Evolutionary conservation across 345 rosid genomes (phyloP), one percentile per base, ranked within the genome.

Genomic region (Euphorbia pulcherrima): DNA sequence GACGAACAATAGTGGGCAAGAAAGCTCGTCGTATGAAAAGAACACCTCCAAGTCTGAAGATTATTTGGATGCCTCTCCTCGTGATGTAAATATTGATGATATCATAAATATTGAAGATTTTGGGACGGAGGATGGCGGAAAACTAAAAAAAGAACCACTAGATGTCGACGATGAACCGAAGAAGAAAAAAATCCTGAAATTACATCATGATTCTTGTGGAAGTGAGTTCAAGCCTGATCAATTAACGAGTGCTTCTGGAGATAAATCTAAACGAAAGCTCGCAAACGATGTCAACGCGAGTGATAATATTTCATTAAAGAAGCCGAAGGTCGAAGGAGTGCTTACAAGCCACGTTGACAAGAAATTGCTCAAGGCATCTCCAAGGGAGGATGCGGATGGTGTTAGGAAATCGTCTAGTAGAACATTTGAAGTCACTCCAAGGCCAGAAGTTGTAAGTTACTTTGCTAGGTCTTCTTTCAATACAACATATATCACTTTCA

Each of bases 361-460:
- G 54, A 79, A 79, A 72, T 57, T 74, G 66, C 54, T 55, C 26
- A 77, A 74, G 61, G 62, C 64, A 51, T 74, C 79, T 63, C 64
- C 54, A 14, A 61, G 26, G 7, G 65, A 23, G 18, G 23, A 51
- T 69, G 61, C 74, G 51, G 64, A 9, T 57, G 81, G 78, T 64
- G 77, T 60, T 26, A 68, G 62, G 16, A 74, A 66, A 71, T 65
- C 64, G 57, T 58, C 65, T 59, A 33, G 66, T 48, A 74, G 75
- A 81, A 75, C 61, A 46, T 41, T 65, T 67, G 86, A 83, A 78
- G 84, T 82, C 68, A 69, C 75, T 56, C 74, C 65, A 39, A 84
- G 74, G 51, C 83, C 81, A 24, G 81, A 79, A 72, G 77, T 64
- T 62, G 98, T 93, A 86, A 90, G 98, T 88, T 74, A 6, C 68